phyloP scores from a whole-genome alignment of 2,329 filamentous ascomycete species.

The Stagonosporopsis chrysanthemi region DNA sequence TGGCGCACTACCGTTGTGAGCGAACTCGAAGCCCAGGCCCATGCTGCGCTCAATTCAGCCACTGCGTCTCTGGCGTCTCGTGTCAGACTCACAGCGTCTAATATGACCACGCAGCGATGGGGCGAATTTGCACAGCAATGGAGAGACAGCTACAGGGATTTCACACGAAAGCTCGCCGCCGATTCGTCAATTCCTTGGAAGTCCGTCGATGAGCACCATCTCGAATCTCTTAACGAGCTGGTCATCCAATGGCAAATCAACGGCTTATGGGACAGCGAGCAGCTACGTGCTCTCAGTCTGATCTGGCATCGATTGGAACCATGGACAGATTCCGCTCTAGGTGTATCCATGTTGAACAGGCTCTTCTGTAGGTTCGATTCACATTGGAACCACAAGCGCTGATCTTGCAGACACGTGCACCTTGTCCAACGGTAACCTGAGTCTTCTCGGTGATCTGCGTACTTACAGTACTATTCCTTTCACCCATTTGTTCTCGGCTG shows the following conservation, averaged over 20 bases:
- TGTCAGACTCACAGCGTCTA: slow-evolving; percentile 58
- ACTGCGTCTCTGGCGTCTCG: slow-evolving; percentile 55
- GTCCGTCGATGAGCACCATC: slow-evolving; percentile 76
- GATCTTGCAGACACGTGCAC: slow-evolving; percentile 61
- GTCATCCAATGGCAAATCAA: slow-evolving; percentile 64
- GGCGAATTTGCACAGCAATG: slow-evolving; percentile 72
- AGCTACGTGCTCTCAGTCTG: slow-evolving; percentile 57
- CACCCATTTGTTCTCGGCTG: slow-evolving; percentile 68
- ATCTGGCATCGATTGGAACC: slow-evolving; percentile 77
- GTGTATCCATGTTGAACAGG: slow-evolving; percentile 62
- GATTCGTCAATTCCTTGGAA: slow-evolving; percentile 61
- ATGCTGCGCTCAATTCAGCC: slow-evolving; percentile 56
- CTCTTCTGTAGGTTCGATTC: slow-evolving; percentile 51
- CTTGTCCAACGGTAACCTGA: slow-evolving; percentile 76
- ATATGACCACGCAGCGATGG: slow-evolving; percentile 67
- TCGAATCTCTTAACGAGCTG: slow-evolving; percentile 66
- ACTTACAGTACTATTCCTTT: slow-evolving; percentile 68
- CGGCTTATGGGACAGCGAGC: slow-evolving; percentile 62
- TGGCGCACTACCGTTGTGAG: slow-evolving; percentile 74
- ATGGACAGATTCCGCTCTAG: slow-evolving; percentile 70
- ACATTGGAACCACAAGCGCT: neutral
- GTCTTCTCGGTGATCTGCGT: slow-evolving; percentile 71
- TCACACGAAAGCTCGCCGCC: slow-evolving; percentile 64
- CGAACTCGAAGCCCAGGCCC: slow-evolving; percentile 63
- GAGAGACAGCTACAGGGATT: slow-evolving; percentile 69